Conservation (phyloP, 225 moss, liverwort and hornwort species). For the Straminergon stramineum region DNA sequence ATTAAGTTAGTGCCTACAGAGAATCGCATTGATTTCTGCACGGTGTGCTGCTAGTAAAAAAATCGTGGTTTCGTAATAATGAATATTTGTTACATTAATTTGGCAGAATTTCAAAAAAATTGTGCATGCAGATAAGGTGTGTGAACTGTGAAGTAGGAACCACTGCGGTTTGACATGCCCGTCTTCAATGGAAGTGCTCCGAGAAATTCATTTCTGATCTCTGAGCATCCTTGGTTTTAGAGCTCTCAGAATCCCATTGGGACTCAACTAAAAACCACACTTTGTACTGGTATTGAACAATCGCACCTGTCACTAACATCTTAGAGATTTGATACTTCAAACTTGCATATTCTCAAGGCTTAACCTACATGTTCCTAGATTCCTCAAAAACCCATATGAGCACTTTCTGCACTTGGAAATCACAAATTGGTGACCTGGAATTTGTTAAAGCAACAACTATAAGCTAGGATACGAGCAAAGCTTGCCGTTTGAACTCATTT, state of each 20-base stretch:
- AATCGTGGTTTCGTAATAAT: no score
- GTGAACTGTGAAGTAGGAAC: no score
- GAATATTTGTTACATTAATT: not conserved
- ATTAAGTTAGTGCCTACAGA: not conserved
- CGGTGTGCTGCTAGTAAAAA: not conserved
- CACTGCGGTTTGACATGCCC: not conserved
- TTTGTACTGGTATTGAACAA: not conserved
- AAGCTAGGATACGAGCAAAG: not conserved
- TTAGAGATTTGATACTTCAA: not conserved
- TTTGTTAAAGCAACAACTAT: not conserved
- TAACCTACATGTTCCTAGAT: not conserved
- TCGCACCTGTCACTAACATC: not conserved
- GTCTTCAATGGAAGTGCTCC: not conserved
- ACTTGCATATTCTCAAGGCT: not conserved
- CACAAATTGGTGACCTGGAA: not conserved
- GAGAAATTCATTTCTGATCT: not conserved
- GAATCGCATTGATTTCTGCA: not conserved
- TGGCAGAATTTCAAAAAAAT: not conserved
- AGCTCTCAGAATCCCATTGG: not conserved
- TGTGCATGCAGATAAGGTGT: not conserved
- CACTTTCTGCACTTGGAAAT: not conserved
- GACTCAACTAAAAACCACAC: not conserved
- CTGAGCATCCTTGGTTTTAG: not conserved
- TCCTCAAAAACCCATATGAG: not conserved
- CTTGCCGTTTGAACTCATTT: not conserved